phyloP scores from a whole-genome alignment of 106 monocot species.

The Posidonia australis region DNA sequence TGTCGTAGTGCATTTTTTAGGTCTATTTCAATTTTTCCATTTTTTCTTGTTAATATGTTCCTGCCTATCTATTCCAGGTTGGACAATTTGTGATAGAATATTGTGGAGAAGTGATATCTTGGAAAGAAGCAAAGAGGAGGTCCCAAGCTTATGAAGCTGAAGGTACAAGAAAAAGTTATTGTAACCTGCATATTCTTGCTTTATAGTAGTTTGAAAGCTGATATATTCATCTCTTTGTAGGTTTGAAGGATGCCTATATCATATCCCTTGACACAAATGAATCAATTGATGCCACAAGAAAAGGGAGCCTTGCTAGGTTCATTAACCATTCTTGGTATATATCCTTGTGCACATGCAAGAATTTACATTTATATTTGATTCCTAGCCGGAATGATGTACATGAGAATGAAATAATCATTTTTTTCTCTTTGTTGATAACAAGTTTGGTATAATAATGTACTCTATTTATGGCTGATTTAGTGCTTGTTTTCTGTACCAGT shows the following conservation, averaged over 20 bases:
- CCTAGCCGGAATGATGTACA: neutral
- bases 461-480: too few species aligned
- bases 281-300: slow-evolving; percentile 88
- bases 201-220: neutral
- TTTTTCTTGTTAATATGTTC: neutral
- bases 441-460: too few species aligned
- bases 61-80: slow-evolving; percentile 26
- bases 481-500: too few species aligned
- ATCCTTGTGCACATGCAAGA: neutral
- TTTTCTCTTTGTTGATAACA: too few species aligned
- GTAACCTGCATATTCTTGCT: neutral
- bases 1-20: too few species aligned
- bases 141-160: slow-evolving; percentile 71
- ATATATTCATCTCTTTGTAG: slow-evolving; percentile 22
- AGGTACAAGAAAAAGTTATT: slow-evolving; percentile 38
- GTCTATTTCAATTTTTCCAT: neutral
- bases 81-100: slow-evolving; percentile 97
- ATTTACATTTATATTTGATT: neutral
- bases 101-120: slow-evolving; percentile 97
- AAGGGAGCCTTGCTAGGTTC: slow-evolving; percentile 89
- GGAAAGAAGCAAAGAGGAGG: slow-evolving; percentile 67
- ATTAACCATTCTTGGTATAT: slow-evolving; percentile 95
- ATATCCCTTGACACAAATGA: slow-evolving; percentile 71
- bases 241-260: slow-evolving; percentile 82
- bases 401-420: neutral